A percentile compares a stretch with the other conserved stretches of the same genome.
Conservation (phyloP, 2,329 filamentous ascomycete genomes). For the Epichloe sp. region DNA sequence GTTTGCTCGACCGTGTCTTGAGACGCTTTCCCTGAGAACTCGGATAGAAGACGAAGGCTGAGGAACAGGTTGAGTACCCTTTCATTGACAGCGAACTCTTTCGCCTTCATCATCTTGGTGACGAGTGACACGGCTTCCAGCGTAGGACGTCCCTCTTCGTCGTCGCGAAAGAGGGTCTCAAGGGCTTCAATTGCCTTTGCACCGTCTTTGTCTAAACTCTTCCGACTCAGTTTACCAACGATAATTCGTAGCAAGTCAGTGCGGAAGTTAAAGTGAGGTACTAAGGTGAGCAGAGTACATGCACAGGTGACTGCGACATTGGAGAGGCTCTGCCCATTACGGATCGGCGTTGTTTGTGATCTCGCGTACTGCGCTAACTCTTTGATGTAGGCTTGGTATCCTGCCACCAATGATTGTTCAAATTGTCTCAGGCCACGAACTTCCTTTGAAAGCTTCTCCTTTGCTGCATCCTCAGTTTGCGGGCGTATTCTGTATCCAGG, state of each 20-base stretch:
- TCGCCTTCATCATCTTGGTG: constrained; percentile 89
- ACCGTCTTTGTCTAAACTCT: constrained; percentile 61
- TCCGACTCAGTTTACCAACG: constrained; percentile 66
- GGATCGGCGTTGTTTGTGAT: constrained; percentile 27
- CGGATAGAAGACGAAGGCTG: constrained; percentile 73
- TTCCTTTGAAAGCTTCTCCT: constrained; percentile 80
- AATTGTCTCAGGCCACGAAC: constrained; percentile 71
- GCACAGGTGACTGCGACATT: constrained; percentile 75
- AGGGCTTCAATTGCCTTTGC: constrained; percentile 64
- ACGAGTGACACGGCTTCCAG: constrained; percentile 76
- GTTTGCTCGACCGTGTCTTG: constrained; percentile 54
- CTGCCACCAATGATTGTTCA: constrained; percentile 74
- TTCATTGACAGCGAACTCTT: constrained; percentile 72
- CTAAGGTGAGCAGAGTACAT: constrained; percentile 64
- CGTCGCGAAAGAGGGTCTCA: constrained; percentile 69
- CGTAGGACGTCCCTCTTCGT: constrained; percentile 80
- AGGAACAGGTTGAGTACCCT: constrained; percentile 82
- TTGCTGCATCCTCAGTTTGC: constrained; percentile 57
- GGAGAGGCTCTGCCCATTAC: constrained; percentile 39
- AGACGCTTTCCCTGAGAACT: constrained; percentile 77
- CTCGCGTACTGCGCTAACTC: constrained; percentile 58
- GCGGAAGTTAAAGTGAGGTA: constrained; percentile 96
- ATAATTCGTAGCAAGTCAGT: constrained; percentile 77
- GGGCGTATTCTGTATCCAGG: constrained; percentile 91
- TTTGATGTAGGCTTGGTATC: constrained; percentile 76